Conservation (phyloP, 2,329 filamentous ascomycete genomes). For the Apiospora marii region DNA sequence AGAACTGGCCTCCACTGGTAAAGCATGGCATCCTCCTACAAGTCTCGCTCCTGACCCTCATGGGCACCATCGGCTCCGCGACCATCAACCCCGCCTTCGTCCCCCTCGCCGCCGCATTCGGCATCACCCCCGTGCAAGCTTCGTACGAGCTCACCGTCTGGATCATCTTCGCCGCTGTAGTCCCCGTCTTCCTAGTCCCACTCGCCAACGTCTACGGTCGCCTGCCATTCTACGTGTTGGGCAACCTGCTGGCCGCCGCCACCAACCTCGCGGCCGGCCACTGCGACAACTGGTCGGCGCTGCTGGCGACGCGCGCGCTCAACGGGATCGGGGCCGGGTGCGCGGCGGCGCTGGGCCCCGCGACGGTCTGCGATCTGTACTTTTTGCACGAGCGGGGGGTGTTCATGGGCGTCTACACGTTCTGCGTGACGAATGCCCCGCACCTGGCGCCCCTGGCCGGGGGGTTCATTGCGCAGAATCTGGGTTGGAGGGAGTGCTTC, state of each 20-base stretch:
- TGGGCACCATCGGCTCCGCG: constrained; percentile 40
- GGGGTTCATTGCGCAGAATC: constrained; percentile 39
- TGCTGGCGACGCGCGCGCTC: constrained; percentile 34
- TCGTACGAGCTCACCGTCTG: constrained; percentile 44
- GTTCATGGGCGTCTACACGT: constrained; percentile 36
- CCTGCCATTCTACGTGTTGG: constrained; percentile 42
- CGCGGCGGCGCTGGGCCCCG: constrained; percentile 32
- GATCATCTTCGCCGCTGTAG: constrained; percentile 44
- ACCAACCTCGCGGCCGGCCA: constrained; percentile 39
- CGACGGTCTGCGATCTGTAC: constrained; percentile 35
- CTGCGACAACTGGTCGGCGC: constrained; percentile 32
- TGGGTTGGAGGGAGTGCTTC: constrained; percentile 38
- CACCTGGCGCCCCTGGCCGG: constrained; percentile 37
- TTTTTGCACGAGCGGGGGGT: constrained; percentile 37
- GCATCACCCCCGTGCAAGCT: constrained; percentile 41
- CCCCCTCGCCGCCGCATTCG: constrained; percentile 40
- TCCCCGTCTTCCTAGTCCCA: constrained; percentile 39
- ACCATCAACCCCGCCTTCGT: constrained; percentile 45
- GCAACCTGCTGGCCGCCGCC: constrained; percentile 40
- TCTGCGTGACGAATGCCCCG: constrained; percentile 35
- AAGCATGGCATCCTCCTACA: constrained; percentile 33
- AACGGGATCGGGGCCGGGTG: constrained; percentile 32
- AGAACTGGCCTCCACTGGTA: background rate
- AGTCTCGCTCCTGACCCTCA: constrained; percentile 41
- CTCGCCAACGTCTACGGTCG: constrained; percentile 45